Base-by-base conservation (phyloP, 208 protist genomes). In the Leptomonas seymouri region DNA sequence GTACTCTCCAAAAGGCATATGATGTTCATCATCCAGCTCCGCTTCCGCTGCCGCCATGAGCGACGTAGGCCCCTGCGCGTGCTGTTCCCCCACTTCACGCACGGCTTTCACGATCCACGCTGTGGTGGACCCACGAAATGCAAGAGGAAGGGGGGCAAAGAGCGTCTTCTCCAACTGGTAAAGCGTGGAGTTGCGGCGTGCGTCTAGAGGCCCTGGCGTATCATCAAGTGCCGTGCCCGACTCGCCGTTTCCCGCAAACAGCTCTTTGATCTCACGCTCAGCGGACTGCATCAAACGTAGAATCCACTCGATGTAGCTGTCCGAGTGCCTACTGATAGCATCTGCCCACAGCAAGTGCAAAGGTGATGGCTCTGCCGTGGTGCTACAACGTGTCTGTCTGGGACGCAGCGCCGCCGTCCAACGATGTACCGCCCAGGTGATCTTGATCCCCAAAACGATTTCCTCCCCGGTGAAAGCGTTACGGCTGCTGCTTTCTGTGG, bases 31-130 rank as follows among this genome's bases (percentile, higher is more conserved):
- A 2, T 27, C n/a, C 42, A 46, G 48, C 36, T 20, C n/a, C 54
- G 14, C 31, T 34, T 42, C 58, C 14, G 34, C 58, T 23, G 25
- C 28, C 20, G 7, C 18, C 44, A 62, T 12, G n/a, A 67, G 36
- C 20, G 64, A 48, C 0, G 20, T 3, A 20, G 50, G 45, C 14
- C 48, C 49, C 23, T 71, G 45, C 34, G 48, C 57, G 18, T 45
- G 51, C 14, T 70, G 42, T 12, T 50, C 62, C 0, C 63, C 76
- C 3, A 78, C 81, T 16, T 85, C 81, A 11, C 61, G 68, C 27
- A 85, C 67, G 11, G 78, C 81, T 18, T 55, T 41, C 25, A 39
- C 28, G 30, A 90, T 42, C 85, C 85, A 90, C 44, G 71, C 76
- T 0, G 68, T 75, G 7, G 71, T 71, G 7, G 73, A 57, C 21